A percentile compares a stretch with the other conserved stretches of the same genome.
phyloP scores from a whole-genome alignment of 2,329 filamentous ascomycete genomes.

The Fusarium sp. region DNA sequence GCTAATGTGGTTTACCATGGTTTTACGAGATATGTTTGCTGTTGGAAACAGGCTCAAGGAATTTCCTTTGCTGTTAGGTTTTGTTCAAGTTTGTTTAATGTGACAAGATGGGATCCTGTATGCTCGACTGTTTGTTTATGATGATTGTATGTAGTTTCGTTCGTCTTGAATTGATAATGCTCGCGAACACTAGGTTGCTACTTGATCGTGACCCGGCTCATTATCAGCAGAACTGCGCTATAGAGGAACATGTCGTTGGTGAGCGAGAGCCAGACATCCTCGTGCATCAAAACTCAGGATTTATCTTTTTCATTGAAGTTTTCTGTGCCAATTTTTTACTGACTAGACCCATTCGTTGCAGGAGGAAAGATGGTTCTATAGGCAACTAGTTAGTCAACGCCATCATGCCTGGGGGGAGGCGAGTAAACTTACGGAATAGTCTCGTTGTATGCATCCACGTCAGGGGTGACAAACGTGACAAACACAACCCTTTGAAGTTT shows the following conservation, averaged over 20 bases:
- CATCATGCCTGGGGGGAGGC: not conserved
- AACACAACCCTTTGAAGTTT: conserved; percentile 81
- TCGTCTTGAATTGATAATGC: not conserved
- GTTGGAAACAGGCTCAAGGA: not conserved
- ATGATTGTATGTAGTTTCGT: not conserved
- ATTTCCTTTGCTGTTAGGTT: not conserved
- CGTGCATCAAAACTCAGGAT: not conserved
- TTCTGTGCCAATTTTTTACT: conserved; percentile 18
- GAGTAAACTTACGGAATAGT: conserved; percentile 71
- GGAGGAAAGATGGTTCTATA: conserved; percentile 44
- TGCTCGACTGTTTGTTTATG: not conserved
- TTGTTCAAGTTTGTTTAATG: not conserved
- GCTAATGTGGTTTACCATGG: not conserved
- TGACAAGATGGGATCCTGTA: not conserved
- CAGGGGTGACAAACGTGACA: conserved; percentile 82
- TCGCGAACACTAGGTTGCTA: too few species aligned
- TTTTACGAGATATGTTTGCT: not conserved
- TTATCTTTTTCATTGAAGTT: not conserved
- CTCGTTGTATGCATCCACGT: conserved; percentile 75
- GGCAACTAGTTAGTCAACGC: not conserved
- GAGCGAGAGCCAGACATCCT: not conserved
- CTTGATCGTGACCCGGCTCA: too few species aligned
- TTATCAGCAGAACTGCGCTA: too few species aligned
- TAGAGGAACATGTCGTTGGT: too few species aligned
- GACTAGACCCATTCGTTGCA: not conserved